Conservation (phyloP, 345 rosid species). For the Rhodamnia rubescens region DNA sequence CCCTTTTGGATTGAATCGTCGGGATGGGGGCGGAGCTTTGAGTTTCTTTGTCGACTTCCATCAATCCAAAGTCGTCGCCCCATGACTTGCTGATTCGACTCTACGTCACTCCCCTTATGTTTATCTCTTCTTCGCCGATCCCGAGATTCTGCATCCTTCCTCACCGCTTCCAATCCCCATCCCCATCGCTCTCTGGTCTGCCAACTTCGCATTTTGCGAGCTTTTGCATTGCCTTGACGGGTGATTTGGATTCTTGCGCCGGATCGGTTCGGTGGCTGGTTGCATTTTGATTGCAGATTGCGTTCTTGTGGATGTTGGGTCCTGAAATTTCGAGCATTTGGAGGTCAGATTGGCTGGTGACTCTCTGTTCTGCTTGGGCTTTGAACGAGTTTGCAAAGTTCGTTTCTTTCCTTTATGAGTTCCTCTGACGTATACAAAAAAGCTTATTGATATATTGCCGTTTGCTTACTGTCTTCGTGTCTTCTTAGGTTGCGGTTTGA, state of each 20-base stretch:
- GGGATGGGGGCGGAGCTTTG: neutral
- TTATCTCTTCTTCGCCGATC: neutral
- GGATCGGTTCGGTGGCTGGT: neutral
- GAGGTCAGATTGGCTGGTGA: neutral
- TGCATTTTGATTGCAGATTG: neutral
- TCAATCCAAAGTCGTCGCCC: neutral
- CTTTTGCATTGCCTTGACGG: neutral
- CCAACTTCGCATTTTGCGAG: neutral
- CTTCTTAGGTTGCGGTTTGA: neutral
- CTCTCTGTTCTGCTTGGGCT: neutral
- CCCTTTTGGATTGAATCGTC: neutral
- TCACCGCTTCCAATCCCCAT: neutral
- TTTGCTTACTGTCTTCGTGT: neutral
- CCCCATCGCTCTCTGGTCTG: neutral
- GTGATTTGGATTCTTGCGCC: neutral
- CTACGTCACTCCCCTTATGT: neutral
- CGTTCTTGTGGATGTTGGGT: neutral
- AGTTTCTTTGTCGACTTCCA: neutral
- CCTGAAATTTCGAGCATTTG: neutral
- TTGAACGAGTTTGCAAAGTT: neutral
- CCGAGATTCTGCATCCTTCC: neutral
- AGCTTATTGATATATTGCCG: neutral
- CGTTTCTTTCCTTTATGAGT: neutral
- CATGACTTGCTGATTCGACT: neutral
- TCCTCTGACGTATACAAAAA: neutral